Percentiles rank a stretch among this genome's conserved stretches.
Evolutionary conservation across 192 early-diverging fungal genomes (phyloP).

Genomic region (Dimargaris verticillata): DNA sequence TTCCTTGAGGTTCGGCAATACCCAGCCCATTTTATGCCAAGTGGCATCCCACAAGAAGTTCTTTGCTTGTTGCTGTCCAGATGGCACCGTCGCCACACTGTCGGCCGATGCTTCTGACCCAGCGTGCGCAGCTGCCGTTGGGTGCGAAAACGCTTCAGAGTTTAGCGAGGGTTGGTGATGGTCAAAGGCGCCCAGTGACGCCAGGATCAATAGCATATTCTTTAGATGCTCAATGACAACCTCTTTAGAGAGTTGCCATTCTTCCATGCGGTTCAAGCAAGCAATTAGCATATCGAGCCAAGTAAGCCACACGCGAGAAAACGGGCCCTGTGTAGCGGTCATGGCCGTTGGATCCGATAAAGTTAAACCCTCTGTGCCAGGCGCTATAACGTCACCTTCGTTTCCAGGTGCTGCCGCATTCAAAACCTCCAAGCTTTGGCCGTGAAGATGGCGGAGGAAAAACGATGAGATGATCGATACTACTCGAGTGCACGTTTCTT

Average conservation of each 20-base stretch:
- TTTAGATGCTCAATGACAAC: slow-evolving; percentile 61
- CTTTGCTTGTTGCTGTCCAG: too few species aligned
- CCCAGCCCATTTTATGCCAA: slow-evolving; percentile 42
- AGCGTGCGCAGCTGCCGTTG: background rate
- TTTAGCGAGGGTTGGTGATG: background rate
- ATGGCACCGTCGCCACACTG: background rate
- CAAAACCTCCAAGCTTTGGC: slow-evolving; percentile 23
- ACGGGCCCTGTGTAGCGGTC: background rate
- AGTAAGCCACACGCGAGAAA: slow-evolving; percentile 4
- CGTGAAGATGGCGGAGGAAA: slow-evolving; percentile 48
- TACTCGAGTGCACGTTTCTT: slow-evolving; percentile 61
- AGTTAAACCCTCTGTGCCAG: slow-evolving; percentile 7
- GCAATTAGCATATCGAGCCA: slow-evolving; percentile 9
- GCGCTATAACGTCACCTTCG: slow-evolving; percentile 40
- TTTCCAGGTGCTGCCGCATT: slow-evolving; percentile 42
- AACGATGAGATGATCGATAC: slow-evolving; percentile 53
- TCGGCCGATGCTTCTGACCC: slow-evolving; percentile 14
- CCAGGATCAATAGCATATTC: slow-evolving; percentile 70
- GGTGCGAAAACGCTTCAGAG: too few species aligned
- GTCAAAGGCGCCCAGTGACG: slow-evolving; percentile 44
- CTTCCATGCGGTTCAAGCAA: slow-evolving; percentile 11
- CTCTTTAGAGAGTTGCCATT: slow-evolving; percentile 31
- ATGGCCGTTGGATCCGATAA: background rate
- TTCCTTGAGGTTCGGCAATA: slow-evolving; percentile 44
- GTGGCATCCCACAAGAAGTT: slow-evolving; percentile 53